Base-by-base conservation (phyloP, 2,329 filamentous ascomycete species). In the Colletotrichum sansevieriae region DNA sequence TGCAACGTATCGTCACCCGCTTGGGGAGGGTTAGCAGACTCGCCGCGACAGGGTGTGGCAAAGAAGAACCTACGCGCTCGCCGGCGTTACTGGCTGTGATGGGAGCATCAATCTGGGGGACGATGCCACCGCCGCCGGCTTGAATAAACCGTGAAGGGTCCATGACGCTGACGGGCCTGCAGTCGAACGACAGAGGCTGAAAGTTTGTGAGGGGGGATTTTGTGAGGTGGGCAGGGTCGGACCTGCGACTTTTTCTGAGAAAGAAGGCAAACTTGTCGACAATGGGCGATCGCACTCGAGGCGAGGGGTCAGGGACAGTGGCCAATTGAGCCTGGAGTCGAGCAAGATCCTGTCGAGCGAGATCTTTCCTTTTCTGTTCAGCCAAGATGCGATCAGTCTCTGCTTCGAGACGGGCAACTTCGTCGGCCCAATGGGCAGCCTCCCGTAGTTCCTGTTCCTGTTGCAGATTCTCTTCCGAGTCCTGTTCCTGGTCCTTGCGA, bases 51-150 rank as follows among this genome's bases (percentile, higher is more conserved):
- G n/a, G 6, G 37, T 15, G 39, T 8, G 25, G 12, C 22, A 43
- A n/a, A n/a, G 58, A 15, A 11, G 15, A 20, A 63, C 89, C 84
- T 80, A 92, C 90, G 73, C 94, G 85, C 75, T 95, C 92, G 52
- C 90, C 91, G 70, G 91, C 88, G 80, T 97, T 97, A 67, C 92
- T 91, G 13, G 93, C 93, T 62, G 93, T 94, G 10, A 91, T 84
- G 1, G 94, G 94, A 22, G 92, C 92, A 82, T 97, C 93, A 49
- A 85, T 90, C 59, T 84, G 83, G 44, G 83, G 82, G 6, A 83
- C 81, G 65, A 83, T 80, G 65, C 83, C 83, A 71, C 76, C 81
- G 12, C 82, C 83, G 29, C 83, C 83, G n/a, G 76, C 76, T 68
- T 83, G 79, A 65, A 85, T 84, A 56, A 79, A 79, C 60, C 69